Evolutionary conservation across 768 basidiomycete species (phyloP).

Genomic region (Pleurotus sapidus): DNA sequence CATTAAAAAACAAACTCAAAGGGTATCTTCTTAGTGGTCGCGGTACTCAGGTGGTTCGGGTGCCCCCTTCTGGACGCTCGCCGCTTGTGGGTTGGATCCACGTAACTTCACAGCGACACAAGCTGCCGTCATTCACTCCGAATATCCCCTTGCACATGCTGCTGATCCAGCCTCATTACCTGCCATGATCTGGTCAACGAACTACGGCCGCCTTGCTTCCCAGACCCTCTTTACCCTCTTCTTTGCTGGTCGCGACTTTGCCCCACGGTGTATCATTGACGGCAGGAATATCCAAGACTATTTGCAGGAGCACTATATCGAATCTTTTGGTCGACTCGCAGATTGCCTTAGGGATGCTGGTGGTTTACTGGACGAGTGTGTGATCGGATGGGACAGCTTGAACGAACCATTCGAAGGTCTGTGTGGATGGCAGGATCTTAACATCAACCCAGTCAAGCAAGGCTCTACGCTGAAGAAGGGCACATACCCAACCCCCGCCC

Average conservation of each 20-base stretch:
- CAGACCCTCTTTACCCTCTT: conserved; percentile 95
- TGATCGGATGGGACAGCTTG: conserved; percentile 96
- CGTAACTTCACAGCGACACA: conserved; percentile 82
- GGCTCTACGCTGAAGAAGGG: conserved; percentile 82
- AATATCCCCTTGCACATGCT: conserved; percentile 66
- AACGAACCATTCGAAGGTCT: conserved; percentile 94
- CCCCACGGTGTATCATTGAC: conserved; percentile 89
- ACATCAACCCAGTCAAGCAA: conserved; percentile 59
- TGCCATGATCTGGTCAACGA: conserved; percentile 96
- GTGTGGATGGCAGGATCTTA: conserved; percentile 64
- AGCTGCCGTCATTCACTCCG: conserved; percentile 83
- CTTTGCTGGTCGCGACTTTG: conserved; percentile 86
- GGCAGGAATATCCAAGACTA: conserved; percentile 91
- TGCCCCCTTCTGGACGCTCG: conserved; percentile 91
- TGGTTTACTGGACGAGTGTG: conserved; percentile 76
- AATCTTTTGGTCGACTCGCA: conserved; percentile 72
- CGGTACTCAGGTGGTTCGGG: conserved; percentile 94
- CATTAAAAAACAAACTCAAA: not conserved
- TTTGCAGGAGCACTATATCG: conserved; percentile 73
- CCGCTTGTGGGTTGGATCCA: conserved; percentile 89
- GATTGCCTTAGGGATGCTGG: conserved; percentile 75
- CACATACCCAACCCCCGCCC: conserved; percentile 79
- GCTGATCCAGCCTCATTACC: conserved; percentile 77
- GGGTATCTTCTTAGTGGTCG: conserved; percentile 67
- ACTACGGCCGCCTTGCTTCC: conserved; percentile 84